Conservation (phyloP, 148 eudicot species). For the Vaccinium macrocarpon region DNA sequence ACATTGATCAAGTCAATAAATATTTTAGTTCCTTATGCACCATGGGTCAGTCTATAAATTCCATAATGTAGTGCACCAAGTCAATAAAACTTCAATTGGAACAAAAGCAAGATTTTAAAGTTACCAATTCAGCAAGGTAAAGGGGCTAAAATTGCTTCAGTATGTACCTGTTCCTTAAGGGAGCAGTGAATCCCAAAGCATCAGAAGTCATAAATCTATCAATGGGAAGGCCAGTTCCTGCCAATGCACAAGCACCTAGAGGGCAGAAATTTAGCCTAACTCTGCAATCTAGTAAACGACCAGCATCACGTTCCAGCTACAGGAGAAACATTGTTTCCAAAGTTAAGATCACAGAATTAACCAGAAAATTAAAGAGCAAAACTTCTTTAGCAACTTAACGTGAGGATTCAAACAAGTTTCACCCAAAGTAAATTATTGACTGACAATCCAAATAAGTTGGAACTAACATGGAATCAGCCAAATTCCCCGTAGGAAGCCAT, state of each 20-base stretch:
- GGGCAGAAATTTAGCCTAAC: slow-evolving; percentile 86
- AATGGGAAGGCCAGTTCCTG: slow-evolving; percentile 97
- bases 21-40: not conserved
- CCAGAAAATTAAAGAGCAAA: not conserved
- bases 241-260: slow-evolving; percentile 97
- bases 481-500: not conserved
- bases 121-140: not conserved
- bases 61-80: not conserved
- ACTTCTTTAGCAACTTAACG: not conserved
- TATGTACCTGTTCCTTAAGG: slow-evolving; percentile 86
- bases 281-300: slow-evolving; percentile 83
- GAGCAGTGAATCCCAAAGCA: slow-evolving; percentile 86
- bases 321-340: slow-evolving; percentile 13
- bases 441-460: not conserved
- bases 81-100: not conserved
- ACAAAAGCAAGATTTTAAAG: not conserved
- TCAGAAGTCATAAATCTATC: slow-evolving; percentile 94
- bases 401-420: not conserved
- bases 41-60: slow-evolving; percentile 1
- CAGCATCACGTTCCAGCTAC: slow-evolving; percentile 97
- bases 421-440: not conserved
- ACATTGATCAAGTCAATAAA: not conserved
- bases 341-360: not conserved
- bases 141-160: not conserved
- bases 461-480: slow-evolving; percentile 7